Base-by-base conservation (phyloP, 345 rosid genomes). In the Cochlearia excelsa region DNA sequence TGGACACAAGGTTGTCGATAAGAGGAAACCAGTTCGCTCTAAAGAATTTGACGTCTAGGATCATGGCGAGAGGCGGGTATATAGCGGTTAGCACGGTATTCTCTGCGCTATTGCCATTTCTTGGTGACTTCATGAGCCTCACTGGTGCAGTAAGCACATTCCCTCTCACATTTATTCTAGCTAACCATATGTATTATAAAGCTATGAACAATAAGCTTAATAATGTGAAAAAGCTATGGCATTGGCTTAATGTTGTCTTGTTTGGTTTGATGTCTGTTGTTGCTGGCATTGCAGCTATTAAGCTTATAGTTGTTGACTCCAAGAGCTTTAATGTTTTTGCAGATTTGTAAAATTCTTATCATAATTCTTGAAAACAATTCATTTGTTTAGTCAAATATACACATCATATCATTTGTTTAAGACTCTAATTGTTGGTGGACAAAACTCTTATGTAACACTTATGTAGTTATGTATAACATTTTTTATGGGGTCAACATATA, bases 151-250 rank as follows among this genome's bases (percentile, higher is more conserved):
- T 89, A 57, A 87, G 97, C 75, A 85, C 91, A 9, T 78, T 89
- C 58, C 97, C 92, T 6, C 81, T 93, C 4, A 93, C 97, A 35
- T 93, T 93, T 63, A 87, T 93, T 40, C 81, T 93, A 1, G 95
- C 95, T 4, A 85, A 87, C 75, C 97, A 89, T 67, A 87, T 93
- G 99, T 87, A 82, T 51, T 50, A 87, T 35, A 66, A 66, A 42
- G 95, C 92, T 28, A 87, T 72, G 79, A 64, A 44, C 57, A 63
- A 47, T 69, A 78, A 82, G 51, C 69, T 89, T 37, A 68, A 35
- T 33, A 9, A 80, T 34, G 8, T 70, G 6, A 86, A 80, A 44
- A 84, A 79, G 72, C 53, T 73, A 1, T 87, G 96, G 94, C 97
- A 87, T 69, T 87, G 97, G 97, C 47, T 85, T 47, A 87, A 87